Percentiles rank a stretch among this genome's conserved stretches.
phyloP scores from a whole-genome alignment of 108 stramenopile species.

The Cyclotella atomus region DNA sequence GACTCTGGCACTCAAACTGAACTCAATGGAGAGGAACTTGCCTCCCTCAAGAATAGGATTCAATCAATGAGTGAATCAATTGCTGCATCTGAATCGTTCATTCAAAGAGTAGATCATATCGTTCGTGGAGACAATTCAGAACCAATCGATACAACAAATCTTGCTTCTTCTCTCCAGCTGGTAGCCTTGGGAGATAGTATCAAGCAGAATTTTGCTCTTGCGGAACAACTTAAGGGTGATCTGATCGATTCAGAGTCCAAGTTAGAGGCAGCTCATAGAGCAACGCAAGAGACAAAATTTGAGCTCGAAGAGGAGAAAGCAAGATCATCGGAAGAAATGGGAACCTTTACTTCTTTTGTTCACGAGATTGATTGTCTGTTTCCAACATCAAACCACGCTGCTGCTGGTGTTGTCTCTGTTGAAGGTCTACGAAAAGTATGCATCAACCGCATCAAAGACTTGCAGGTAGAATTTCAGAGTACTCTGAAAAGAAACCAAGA shows the following conservation, averaged over 20 bases:
- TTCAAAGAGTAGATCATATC: constrained; percentile 7
- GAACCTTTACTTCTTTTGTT: background rate
- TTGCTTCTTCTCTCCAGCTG: background rate
- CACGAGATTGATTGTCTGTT: background rate
- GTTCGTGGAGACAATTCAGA: background rate
- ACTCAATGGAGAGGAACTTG: constrained; percentile 9
- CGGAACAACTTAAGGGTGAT: background rate
- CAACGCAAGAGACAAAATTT: background rate
- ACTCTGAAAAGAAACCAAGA: constrained; percentile 4
- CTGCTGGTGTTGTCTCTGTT: background rate
- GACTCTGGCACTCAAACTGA: background rate
- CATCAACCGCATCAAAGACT: constrained; percentile 26
- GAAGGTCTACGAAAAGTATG: constrained; percentile 13
- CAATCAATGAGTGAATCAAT: constrained; percentile 19
- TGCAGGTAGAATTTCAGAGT: constrained; percentile 12
- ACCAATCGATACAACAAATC: background rate
- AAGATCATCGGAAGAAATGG: background rate
- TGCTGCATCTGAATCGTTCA: constrained; percentile 1
- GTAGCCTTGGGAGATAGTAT: constrained; percentile 12
- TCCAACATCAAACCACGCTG: background rate
- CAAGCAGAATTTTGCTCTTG: background rate
- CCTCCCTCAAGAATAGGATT: constrained; percentile 22
- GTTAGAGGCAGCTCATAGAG: constrained; percentile 1
- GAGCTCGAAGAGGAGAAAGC: background rate
- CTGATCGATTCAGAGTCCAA: background rate